Evolutionary conservation across 345 rosid species (phyloP), one percentile per base, ranked within the genome.

Genomic region (Gossypium arboreum): DNA sequence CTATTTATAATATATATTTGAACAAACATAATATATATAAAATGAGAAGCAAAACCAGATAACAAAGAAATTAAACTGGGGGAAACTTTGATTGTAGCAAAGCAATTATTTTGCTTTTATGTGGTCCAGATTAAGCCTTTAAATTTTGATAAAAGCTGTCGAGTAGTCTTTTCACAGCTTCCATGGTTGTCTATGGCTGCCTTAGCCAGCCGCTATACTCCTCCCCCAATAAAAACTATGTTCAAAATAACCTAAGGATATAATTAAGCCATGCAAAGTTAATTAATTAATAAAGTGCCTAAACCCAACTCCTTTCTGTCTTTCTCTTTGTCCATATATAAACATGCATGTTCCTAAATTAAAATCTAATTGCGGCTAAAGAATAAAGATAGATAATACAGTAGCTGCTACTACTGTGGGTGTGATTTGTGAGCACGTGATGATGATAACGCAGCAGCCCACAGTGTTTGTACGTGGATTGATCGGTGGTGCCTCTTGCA

Each of bases 51-150:
- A 34, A 34, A 34, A 34, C 5, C 41, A 34, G 41, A 34, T 4
- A 34, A 34, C 41, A 34, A 34, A 34, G 34, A 3, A 29, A 29
- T 29, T 29, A 5, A 29, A 29, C 5, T 29, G 34, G 34, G 34
- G 34, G 29, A 3, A 29, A 29, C 5, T 29, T 29, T 29, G 34
- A 29, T 29, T 29, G 5, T 27, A 44, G n/a, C n/a, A 16, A 48
- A 48, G 15, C 43, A 48, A 6, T 68, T 47, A 29, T 16, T 15
- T 68, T 18, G 59, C 10, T 55, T 47, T 13, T 22, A 10, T 58
- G 73, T 69, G 73, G 73, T 69, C 73, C 73, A 15, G 24, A 22
- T 24, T 20, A 22, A 12, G 71, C n/a, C 16, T 50, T 68, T 68
- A 50, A 56, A 25, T 25, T 50, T 48, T 15, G 3, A 68, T 8